A percentile compares a stretch with the other conserved stretches of the same genome.
Evolutionary conservation across 495 filamentous ascomycete species (phyloP).

Genomic region (Neurospora tetraspora): DNA sequence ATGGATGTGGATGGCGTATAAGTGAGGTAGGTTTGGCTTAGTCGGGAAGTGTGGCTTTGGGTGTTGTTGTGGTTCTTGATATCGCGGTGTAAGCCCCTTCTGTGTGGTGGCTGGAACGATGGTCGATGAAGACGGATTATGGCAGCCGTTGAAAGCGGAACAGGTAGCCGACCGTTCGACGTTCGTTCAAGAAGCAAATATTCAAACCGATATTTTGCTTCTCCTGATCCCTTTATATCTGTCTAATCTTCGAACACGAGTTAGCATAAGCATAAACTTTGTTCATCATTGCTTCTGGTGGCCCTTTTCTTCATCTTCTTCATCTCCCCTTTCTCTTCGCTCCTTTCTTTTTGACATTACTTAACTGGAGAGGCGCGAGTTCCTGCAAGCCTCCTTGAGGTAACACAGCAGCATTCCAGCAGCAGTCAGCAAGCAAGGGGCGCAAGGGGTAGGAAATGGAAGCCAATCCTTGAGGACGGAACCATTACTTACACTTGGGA

Average conservation of each 20-base stretch:
- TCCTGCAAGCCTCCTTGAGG: background rate
- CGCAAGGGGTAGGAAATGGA: background rate
- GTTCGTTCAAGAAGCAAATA: background rate
- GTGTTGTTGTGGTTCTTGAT: background rate
- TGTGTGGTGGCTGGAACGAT: background rate
- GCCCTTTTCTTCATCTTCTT: background rate
- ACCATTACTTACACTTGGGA: background rate
- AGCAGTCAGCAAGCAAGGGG: background rate
- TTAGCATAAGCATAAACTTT: background rate
- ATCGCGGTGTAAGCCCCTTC: background rate
- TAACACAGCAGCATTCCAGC: background rate
- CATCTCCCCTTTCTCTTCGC: background rate
- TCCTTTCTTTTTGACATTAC: background rate
- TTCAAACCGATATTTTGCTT: background rate
- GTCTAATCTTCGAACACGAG: background rate
- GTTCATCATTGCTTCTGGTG: background rate
- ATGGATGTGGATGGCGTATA: background rate
- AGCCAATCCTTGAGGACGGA: background rate
- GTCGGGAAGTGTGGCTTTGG: background rate
- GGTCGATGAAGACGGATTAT: background rate
- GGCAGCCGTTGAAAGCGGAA: background rate
- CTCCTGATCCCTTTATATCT: background rate
- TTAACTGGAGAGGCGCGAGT: background rate
- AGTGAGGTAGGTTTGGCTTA: background rate
- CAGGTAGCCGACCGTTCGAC: background rate